Conservation (phyloP, 2,329 filamentous ascomycete genomes). For the Cladophialophora exuberans region DNA sequence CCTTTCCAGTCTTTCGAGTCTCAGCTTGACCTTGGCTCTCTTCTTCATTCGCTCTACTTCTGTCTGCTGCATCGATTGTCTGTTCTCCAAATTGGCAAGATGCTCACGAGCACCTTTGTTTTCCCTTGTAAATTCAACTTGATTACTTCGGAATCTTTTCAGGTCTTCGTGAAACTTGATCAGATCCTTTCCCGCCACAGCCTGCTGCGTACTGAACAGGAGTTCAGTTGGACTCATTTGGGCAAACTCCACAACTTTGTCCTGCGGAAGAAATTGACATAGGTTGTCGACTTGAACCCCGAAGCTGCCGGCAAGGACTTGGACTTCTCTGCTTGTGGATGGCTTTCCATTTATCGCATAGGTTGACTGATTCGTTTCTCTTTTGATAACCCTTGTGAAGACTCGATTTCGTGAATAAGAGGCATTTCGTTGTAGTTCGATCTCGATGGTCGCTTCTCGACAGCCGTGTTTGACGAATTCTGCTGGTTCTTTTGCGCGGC, state of each 20-base stretch:
- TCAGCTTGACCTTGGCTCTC: slow-evolving; percentile 68
- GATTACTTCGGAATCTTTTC: slow-evolving; percentile 68
- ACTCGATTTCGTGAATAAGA: slow-evolving; percentile 64
- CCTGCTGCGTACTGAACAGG: slow-evolving; percentile 82
- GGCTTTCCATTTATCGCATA: slow-evolving; percentile 75
- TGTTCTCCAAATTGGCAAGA: slow-evolving; percentile 68
- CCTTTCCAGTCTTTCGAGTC: slow-evolving; percentile 66
- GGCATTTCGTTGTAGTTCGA: slow-evolving; percentile 71
- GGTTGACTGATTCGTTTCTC: slow-evolving; percentile 78
- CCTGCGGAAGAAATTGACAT: slow-evolving; percentile 95
- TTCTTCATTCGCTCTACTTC: slow-evolving; percentile 85
- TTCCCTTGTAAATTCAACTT: slow-evolving; percentile 66
- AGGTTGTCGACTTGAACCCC: slow-evolving; percentile 97
- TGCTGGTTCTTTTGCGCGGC: slow-evolving; percentile 78
- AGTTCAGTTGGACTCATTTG: slow-evolving; percentile 79
- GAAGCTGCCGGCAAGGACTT: slow-evolving; percentile 68
- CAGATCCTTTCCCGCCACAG: slow-evolving; percentile 82
- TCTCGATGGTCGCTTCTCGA: slow-evolving; percentile 78
- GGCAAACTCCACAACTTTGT: slow-evolving; percentile 93
- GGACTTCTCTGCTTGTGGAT: slow-evolving; percentile 64
- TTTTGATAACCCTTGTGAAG: slow-evolving; percentile 74
- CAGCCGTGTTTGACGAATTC: slow-evolving; percentile 94
- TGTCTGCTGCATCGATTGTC: slow-evolving; percentile 73
- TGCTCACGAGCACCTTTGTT: slow-evolving; percentile 64
- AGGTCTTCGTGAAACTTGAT: slow-evolving; percentile 75